A percentile compares a stretch with the other conserved stretches of the same genome.
These are phyloP conservation scores for Eucalyptus shirleyi DNA, from an alignment of 345 rosid species.

Conservation along the genomic window DNA sequence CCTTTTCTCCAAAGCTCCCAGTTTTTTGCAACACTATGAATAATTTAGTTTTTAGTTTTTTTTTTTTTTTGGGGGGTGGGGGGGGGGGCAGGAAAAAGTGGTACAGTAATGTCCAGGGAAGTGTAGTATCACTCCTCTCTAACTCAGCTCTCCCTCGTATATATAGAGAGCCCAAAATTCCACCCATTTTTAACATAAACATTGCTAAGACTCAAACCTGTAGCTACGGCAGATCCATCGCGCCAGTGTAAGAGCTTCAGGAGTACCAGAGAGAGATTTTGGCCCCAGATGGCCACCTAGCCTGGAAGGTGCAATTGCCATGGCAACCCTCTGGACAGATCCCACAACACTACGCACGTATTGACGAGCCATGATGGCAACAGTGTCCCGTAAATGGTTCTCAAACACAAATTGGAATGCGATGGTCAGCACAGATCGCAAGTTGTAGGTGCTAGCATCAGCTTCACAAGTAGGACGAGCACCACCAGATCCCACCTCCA, in stretches of 20 bases:
- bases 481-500: slow-evolving; percentile 58
- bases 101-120: background rate
- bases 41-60: background rate
- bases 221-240: slow-evolving; percentile 79
- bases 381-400: slow-evolving; percentile 70
- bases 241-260: slow-evolving; percentile 87
- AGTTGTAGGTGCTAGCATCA: slow-evolving; percentile 39
- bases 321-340: slow-evolving; percentile 95
- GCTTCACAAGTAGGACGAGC: slow-evolving; percentile 44
- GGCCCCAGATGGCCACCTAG: slow-evolving; percentile 28
- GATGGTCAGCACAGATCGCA: slow-evolving; percentile 81
- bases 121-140: background rate
- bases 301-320: slow-evolving; percentile 80
- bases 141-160: background rate
- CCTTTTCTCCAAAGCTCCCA: background rate
- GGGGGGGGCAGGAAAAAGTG: background rate
- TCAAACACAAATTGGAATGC: slow-evolving; percentile 91
- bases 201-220: slow-evolving; percentile 28
- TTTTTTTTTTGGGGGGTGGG: too few species aligned
- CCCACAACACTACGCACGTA: slow-evolving; percentile 81
- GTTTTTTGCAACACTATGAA: background rate
- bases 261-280: slow-evolving; percentile 67
- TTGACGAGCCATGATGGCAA: slow-evolving; percentile 95
- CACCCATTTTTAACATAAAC: background rate
- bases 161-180: background rate